A percentile compares a stretch with the other conserved stretches of the same genome.
These are phyloP conservation scores for Centrapalus pauciflorus DNA, from an alignment of 129 eudicot species.

Conservation along the genomic window DNA sequence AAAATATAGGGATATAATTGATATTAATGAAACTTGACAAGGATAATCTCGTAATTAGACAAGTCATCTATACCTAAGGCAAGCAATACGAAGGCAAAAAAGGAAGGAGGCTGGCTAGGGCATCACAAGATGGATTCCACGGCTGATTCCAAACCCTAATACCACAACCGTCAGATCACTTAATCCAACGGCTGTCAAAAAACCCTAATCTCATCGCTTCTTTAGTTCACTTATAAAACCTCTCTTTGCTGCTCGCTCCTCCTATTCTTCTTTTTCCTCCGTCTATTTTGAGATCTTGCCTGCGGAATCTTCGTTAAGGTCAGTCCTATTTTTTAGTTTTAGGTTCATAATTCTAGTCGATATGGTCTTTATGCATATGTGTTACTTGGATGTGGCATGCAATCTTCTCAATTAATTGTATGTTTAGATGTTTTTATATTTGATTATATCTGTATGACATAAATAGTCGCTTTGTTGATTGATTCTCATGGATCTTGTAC, in stretches of 20 bases:
- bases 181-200: conserved; percentile 22
- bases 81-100: conserved; percentile 1
- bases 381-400: not conserved
- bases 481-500: not conserved
- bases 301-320: conserved; percentile 23
- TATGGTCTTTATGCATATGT: not conserved
- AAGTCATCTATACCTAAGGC: conserved; percentile 13
- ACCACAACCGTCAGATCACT: conserved; percentile 22
- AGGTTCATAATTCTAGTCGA: not conserved
- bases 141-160: not conserved
- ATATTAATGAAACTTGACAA: conserved; percentile 3
- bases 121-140: conserved; percentile 22
- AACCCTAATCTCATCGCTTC: conserved; percentile 29
- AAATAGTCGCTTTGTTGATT: not conserved
- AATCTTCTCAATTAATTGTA: not conserved
- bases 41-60: conserved; percentile 18
- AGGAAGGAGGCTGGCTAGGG: conserved; percentile 30
- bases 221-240: conserved; percentile 30
- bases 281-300: conserved; percentile 1
- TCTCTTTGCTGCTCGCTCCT: conserved; percentile 24
- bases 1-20: conserved; percentile 2
- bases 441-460: not conserved
- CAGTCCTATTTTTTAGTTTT: not conserved
- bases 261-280: conserved; percentile 33
- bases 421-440: not conserved